Evolutionary conservation across 139 green algal species (phyloP), one percentile per base, ranked within the genome.

Genomic region (Spirogloea muscicola): DNA sequence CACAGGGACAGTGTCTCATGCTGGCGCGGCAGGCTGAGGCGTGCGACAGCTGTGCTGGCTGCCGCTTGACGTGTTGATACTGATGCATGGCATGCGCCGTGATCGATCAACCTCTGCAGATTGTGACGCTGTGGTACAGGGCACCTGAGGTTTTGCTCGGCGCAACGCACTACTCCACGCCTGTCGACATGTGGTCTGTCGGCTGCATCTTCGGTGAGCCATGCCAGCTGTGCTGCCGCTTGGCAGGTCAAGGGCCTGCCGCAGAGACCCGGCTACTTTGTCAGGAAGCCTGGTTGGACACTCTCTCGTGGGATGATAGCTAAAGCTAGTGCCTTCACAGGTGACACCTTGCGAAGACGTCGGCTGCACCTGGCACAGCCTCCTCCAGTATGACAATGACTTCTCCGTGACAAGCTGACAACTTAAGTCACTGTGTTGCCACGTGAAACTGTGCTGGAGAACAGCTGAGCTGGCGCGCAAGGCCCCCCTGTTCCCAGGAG

Each of bases 121-220:
- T 98, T 61, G 94, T 98, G 7, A 98, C 94, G 6, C 82, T 99
- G 68, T 98, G 95, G 93, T 99, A 99, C 84, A 84, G 95, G 2
- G 95, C 95, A 2, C 95, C 95, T 5, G 95, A 99, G 86, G 93
- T 99, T 34, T 83, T 99, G 68, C 86, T 99, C 52, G 95, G 95
- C 1, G 85, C 87, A 5, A 93, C 92, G 21, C 89, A 96, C 84
- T 99, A 99, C 76, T 90, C 91, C 2, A 93, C 89, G 3, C 87
- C 94, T 0, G 95, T 99, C 27, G 95, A 99, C 84, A 95, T 98
- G 73, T 99, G 95, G 95, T 93, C 86, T 58, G 88, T 96, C 10
- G 95, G 90, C 49, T 99, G 95, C 90, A 99, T 99, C 61, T 94
- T 99, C 82, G 92, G 93, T 6, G 89, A 96, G 87, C 74, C 29